Evolutionary conservation across 148 eudicot species (phyloP).

Genomic region (Spergularia bocconei): DNA sequence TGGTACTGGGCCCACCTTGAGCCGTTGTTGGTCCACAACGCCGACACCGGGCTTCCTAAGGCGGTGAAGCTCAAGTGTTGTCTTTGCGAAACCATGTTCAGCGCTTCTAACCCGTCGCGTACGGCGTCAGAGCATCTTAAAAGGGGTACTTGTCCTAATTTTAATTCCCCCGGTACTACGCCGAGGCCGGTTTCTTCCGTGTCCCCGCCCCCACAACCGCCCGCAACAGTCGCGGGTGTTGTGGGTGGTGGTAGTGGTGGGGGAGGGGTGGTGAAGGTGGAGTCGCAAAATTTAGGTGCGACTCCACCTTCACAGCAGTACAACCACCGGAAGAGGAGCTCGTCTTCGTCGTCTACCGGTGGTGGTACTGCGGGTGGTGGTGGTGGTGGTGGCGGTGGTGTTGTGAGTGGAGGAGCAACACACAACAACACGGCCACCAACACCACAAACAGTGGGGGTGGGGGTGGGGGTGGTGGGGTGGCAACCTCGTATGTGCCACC

Average conservation of each 20-base stretch:
- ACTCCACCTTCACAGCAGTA: constrained; percentile 23
- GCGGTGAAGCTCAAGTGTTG: constrained; percentile 83
- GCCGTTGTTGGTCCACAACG: constrained; percentile 57
- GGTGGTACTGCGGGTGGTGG: constrained; percentile 35
- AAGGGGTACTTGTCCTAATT: constrained; percentile 90
- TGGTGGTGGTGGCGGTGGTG: too few relatives aligned
- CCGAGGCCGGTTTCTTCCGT: constrained; percentile 42
- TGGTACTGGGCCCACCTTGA: constrained; percentile 98
- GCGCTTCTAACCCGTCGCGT: constrained; percentile 89
- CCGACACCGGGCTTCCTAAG: constrained; percentile 61
- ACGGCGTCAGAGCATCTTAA: constrained; percentile 95
- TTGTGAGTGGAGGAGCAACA: background rate
- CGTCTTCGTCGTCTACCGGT: constrained; percentile 36
- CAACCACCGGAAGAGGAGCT: constrained; percentile 56
- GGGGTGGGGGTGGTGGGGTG: background rate
- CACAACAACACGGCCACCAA: constrained; percentile 7
- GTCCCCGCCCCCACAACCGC: constrained; percentile 12
- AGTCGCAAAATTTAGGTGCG: background rate
- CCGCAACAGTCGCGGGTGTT: background rate
- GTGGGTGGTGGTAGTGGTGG: background rate
- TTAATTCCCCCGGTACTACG: constrained; percentile 27
- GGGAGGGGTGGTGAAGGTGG: background rate
- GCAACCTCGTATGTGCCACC: constrained; percentile 38
- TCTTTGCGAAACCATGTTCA: constrained; percentile 68
- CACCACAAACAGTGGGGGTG: background rate